phyloP scores from a whole-genome alignment of 2,329 filamentous ascomycete species.

The Diaporthe velutina region DNA sequence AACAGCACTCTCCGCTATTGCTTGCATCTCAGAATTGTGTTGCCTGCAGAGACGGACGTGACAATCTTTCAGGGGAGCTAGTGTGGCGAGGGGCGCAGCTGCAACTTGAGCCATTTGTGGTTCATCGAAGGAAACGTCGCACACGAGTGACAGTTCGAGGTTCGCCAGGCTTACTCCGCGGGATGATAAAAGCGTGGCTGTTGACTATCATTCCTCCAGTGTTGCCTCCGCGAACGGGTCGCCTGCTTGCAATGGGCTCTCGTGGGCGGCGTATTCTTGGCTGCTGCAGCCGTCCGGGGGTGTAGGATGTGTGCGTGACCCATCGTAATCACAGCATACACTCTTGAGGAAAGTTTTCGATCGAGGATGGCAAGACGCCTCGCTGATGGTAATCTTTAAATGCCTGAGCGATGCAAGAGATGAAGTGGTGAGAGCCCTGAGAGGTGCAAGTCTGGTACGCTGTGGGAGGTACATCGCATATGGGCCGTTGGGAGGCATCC shows the following conservation, averaged over 20 bases:
- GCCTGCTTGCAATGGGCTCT: neutral
- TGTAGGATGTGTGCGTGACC: too few relatives aligned
- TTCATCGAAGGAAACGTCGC: neutral
- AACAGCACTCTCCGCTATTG: constrained; percentile 32
- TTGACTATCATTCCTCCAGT: neutral
- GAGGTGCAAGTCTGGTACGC: neutral
- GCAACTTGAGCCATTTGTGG: neutral
- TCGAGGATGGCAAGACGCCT: neutral
- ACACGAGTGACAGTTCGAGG: neutral
- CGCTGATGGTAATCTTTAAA: neutral
- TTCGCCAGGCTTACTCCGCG: neutral
- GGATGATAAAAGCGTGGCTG: neutral
- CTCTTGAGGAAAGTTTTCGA: too few relatives aligned
- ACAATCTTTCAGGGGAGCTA: neutral
- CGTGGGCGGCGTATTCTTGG: neutral
- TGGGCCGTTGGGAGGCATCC: neutral
- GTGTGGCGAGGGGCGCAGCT: neutral
- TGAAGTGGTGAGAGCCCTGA: neutral
- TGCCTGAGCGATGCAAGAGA: neutral
- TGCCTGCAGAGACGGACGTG: neutral
- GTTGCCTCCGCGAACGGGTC: neutral
- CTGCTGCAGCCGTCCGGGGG: neutral
- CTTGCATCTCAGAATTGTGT: neutral
- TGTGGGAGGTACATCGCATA: neutral
- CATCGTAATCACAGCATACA: neutral